Conservation (phyloP, 768 basidiomycete genomes). For the Glaciozyma martinii region DNA sequence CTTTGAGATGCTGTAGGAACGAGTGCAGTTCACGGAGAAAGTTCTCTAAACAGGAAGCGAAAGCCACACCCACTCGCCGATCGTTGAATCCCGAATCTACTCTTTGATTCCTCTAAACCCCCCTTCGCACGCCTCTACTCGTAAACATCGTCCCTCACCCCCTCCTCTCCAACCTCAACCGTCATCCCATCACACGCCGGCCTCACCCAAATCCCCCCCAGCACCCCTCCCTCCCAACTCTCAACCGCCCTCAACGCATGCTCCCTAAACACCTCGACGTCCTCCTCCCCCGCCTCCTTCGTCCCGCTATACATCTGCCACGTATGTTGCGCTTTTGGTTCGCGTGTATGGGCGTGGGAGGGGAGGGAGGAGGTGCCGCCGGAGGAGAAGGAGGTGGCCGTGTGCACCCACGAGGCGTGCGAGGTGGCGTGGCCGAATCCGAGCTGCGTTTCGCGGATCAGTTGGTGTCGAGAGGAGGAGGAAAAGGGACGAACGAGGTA, state of each 20-base stretch:
- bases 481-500: conserved; percentile 56
- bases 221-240: conserved; percentile 8
- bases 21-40: too few species aligned
- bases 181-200: conserved; percentile 29
- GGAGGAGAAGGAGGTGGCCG: conserved; percentile 7
- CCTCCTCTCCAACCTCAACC: neutral
- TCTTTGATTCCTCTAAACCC: too few species aligned
- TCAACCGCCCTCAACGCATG: conserved; percentile 10
- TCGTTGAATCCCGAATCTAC: too few species aligned
- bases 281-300: conserved; percentile 9
- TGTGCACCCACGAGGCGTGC: conserved; percentile 16
- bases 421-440: conserved; percentile 30
- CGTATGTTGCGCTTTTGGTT: neutral
- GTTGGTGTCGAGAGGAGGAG: neutral
- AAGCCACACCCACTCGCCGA: too few species aligned
- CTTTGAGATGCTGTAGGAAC: too few species aligned
- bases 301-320: conserved; percentile 12
- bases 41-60: too few species aligned
- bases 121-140: neutral
- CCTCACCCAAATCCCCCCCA: conserved; percentile 17
- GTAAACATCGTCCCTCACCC: conserved; percentile 18
- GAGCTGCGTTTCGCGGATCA: neutral
- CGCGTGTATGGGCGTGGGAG: neutral
- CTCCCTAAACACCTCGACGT: neutral
- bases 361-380: neutral